Evolutionary conservation across 306 rosid genomes (phyloP), one percentile per base, ranked within the genome.

Genomic region (Fagus crenata): DNA sequence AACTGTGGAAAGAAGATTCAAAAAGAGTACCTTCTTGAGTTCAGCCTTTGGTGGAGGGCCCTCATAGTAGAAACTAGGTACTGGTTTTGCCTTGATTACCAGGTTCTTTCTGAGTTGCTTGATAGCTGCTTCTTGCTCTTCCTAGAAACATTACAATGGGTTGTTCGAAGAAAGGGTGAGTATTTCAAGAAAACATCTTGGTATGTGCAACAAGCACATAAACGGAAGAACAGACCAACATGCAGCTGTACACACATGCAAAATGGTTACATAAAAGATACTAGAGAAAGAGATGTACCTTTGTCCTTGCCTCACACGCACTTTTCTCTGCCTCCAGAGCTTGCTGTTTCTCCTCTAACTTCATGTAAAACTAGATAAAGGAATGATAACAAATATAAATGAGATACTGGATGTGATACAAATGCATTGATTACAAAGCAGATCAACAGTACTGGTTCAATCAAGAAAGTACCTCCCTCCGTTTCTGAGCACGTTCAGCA

Each of bases 11-110:
- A 82, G 46, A 72, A 41, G 39, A 56, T 56, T 15, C 3, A 63
- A 15, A 33, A 5, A 53, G 55, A 6, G 53, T 82, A 96, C 99
- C 98, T 93, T 96, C 90, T 91, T 96, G 72, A 83, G 93, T 79
- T 86, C 97, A 56, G 51, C 36, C 92, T 83, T 96, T 28, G 96
- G 96, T 59, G 99, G 98, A 77, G 98, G 97, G 1, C 84, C 88
- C 81, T 96, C 94, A 39, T 96, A 96, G 81, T 93, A 93, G 89
- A 96, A 96, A 84, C 80, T 92, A 63, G 99, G 99, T 4, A 96
- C 96, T 35, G 99, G 98, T 4, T 93, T 96, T 76, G 99, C 99
- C 85, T 88, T 96, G 75, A 96, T 80, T 80, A 96, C 92, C 90
- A 96, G 84, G 77, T 73, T 84, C 89, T 84, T 96, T 83, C 99